A percentile compares a stretch with the other conserved stretches of the same genome.
phyloP scores from a whole-genome alignment of 1,284 basidiomycete species.

The Austroboletus niveus region DNA sequence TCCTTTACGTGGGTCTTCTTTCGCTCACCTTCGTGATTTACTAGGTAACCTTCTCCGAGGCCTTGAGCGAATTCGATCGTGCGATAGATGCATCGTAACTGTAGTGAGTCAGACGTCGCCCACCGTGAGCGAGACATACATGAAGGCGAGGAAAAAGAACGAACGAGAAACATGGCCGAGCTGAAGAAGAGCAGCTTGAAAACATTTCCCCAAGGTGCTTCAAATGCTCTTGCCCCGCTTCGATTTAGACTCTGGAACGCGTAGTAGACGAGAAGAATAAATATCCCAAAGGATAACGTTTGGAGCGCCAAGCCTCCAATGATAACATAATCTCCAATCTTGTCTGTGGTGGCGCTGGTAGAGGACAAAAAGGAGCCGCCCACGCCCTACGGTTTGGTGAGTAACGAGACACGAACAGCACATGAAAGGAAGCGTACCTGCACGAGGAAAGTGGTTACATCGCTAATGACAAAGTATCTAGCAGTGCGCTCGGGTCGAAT shows the following conservation, averaged over 20 bases:
- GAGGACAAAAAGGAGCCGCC: constrained; percentile 16
- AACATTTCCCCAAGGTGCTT: constrained; percentile 23
- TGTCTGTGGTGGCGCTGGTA: neutral
- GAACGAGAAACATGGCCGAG: constrained; percentile 27
- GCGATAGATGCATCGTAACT: constrained; percentile 42
- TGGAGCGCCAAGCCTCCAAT: constrained; percentile 26
- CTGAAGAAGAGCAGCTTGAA: constrained; percentile 23
- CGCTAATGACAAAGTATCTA: constrained; percentile 29
- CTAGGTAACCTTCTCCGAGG: constrained; percentile 33
- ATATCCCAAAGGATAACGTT: constrained; percentile 25
- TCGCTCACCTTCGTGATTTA: constrained; percentile 34
- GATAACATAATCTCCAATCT: constrained; percentile 18
- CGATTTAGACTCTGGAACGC: constrained; percentile 15
- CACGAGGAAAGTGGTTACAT: constrained; percentile 39
- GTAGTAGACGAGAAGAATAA: constrained; percentile 16
- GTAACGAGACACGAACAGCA: neutral
- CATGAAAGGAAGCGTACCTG: constrained; percentile 28
- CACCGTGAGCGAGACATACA: neutral
- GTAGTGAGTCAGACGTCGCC: neutral
- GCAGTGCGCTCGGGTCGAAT: constrained; percentile 25
- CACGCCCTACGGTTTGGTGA: constrained; percentile 2
- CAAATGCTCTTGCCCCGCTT: constrained; percentile 3
- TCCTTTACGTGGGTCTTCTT: neutral
- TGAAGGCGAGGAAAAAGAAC: neutral
- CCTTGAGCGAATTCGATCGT: constrained; percentile 41